Evolutionary conservation across 768 basidiomycete species (phyloP).

Genomic region (Podaxis sp.): DNA sequence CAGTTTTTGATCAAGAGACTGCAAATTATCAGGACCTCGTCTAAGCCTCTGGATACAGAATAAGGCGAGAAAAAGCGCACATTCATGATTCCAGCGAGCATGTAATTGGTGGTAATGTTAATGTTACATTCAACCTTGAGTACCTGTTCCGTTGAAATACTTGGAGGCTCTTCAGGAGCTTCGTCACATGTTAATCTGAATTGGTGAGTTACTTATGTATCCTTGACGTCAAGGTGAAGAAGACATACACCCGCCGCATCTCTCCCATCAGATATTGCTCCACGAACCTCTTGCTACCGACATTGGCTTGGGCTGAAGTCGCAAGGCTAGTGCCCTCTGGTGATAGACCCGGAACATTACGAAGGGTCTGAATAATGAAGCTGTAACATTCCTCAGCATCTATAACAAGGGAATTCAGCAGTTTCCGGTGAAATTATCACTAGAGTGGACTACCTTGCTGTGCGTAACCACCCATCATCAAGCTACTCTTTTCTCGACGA

Average conservation of each 20-base stretch:
- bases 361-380: slow-evolving; percentile 66
- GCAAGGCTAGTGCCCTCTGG: slow-evolving; percentile 26
- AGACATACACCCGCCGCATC: slow-evolving; percentile 60
- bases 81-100: slow-evolving; percentile 80
- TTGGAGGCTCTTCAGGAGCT: slow-evolving; percentile 70
- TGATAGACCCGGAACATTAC: slow-evolving; percentile 57
- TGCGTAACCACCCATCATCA: slow-evolving; percentile 51
- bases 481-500: slow-evolving; percentile 31
- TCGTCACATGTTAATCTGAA: slow-evolving; percentile 77
- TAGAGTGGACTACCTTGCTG: slow-evolving; percentile 64
- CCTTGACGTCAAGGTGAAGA: neutral
- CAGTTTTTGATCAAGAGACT: slow-evolving; percentile 86
- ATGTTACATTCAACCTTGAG: slow-evolving; percentile 95
- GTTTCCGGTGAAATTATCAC: neutral
- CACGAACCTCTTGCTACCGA: slow-evolving; percentile 55
- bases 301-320: slow-evolving; percentile 19
- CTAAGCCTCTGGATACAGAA: neutral
- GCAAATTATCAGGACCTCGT: neutral
- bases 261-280: slow-evolving; percentile 80
- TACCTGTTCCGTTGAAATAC: slow-evolving; percentile 62
- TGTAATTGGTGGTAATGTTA: slow-evolving; percentile 77
- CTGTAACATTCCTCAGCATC: slow-evolving; percentile 92
- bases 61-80: slow-evolving; percentile 30
- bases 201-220: neutral
- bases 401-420: slow-evolving; percentile 14